Conservation (phyloP, 306 rosid species). For the Inga laurina region DNA sequence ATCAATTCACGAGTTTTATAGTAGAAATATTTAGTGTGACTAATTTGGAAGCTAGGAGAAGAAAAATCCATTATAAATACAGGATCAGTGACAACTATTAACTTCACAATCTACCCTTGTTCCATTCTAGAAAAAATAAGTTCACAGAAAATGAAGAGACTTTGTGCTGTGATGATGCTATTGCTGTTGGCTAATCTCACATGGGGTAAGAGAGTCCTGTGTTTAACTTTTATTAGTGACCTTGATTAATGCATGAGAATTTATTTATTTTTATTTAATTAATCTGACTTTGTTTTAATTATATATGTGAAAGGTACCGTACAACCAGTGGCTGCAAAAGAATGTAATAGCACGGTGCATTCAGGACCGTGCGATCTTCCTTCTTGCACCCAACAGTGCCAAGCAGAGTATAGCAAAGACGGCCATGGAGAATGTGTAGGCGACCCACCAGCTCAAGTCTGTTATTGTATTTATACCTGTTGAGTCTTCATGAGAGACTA, state of each 20-base stretch:
- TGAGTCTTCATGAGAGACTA: not conserved
- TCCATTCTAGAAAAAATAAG: not conserved
- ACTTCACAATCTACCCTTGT: not conserved
- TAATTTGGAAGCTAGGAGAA: no score
- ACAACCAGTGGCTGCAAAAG: not conserved
- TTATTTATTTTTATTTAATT: not conserved
- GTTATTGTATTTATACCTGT: not conserved
- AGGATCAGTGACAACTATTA: not conserved
- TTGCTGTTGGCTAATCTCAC: not conserved
- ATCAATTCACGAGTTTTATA: fast-evolving
- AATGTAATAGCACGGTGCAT: not conserved
- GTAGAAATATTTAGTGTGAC: no score
- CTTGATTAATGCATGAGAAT: not conserved
- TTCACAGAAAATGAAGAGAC: not conserved
- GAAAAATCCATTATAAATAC: not conserved
- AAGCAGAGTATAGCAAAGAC: not conserved
- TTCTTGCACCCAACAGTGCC: not conserved
- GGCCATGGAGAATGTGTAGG: not conserved
- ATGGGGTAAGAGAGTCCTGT: not conserved
- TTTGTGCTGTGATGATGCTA: not conserved
- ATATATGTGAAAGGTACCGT: not conserved
- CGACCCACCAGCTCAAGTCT: not conserved
- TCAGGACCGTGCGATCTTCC: not conserved
- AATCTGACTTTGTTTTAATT: not conserved
- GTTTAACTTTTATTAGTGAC: no score